Evolutionary conservation across 768 basidiomycete genomes (phyloP), one percentile per base, ranked within the genome.

Genomic region (Psilocybe sp.): DNA sequence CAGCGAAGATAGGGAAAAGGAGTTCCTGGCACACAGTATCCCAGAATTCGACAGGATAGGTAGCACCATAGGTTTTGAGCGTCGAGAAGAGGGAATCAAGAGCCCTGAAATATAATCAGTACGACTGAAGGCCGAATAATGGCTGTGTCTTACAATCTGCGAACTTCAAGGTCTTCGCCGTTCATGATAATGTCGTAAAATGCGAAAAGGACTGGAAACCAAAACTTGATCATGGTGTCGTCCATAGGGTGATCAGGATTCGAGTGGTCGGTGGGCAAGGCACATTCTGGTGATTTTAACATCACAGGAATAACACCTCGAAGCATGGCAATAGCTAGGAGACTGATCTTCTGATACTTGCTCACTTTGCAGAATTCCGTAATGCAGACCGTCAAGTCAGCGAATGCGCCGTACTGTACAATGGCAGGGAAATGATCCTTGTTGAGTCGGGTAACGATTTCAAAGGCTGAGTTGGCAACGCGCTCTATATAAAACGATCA

Each of bases 121-220:
- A 49, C 46, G 46, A 34, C 50, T 20, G 52, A 44, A 42, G 33
- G 11, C 47, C 5, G 28, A 4, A n/a, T 3, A 11, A 43, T 20
- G 14, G 23, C 32, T 15, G 12, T 34, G 23, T 76, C 92, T 72
- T 64, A 99, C 97, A 98, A 68, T 63, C 95, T 81, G 59, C 97
- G 84, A 46, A 99, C 94, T 79, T 99, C 97, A 20, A 99, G 73
- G 62, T 99, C 97, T 66, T 98, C 97, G 14, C 93, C 97, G 54
- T 97, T 98, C 96, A 99, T 98, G 64, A 99, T 96, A 47, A 99
- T 96, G 66, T 98, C 97, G 69, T 95, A 98, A 73, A 98, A 98
- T n/a, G 90, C 89, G 63, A 98, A 96, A 34, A 98, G 75, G 1
- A 92, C 84, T 0, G 97, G 97, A 74, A 90, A 94, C 97, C 97